Conservation (phyloP, 768 basidiomycete genomes). For the Ramaria sp. region DNA sequence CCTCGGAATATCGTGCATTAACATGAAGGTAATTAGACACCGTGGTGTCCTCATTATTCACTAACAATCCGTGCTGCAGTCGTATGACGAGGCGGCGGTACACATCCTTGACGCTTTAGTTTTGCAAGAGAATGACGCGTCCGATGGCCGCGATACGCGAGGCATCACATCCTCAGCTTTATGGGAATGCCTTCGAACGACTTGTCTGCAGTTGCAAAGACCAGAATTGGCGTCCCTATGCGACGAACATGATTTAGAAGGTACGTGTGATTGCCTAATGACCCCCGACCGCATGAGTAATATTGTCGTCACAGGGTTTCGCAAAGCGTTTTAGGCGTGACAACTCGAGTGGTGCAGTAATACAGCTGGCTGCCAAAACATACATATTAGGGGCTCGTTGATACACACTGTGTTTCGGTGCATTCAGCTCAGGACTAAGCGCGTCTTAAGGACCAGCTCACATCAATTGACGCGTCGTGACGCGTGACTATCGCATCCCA, state of each 20-base stretch:
- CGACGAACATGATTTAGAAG: constrained; percentile 60
- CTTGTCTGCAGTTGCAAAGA: constrained; percentile 72
- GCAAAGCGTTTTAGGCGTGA: background rate
- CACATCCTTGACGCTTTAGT: constrained; percentile 86
- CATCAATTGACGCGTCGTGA: background rate
- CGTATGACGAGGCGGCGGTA: constrained; percentile 77
- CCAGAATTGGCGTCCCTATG: constrained; percentile 69
- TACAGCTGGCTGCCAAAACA: background rate
- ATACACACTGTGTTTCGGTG: no score
- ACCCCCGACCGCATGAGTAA: background rate
- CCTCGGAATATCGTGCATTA: constrained; percentile 86
- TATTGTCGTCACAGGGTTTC: background rate
- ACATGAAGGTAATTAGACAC: constrained; percentile 51
- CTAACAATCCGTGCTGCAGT: constrained; percentile 28
- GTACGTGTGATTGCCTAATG: constrained; percentile 15
- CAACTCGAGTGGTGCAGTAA: background rate
- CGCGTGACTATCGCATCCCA: constrained; percentile 15
- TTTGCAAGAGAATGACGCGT: constrained; percentile 73
- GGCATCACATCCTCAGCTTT: constrained; percentile 69
- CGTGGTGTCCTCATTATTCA: background rate
- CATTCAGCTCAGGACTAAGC: background rate
- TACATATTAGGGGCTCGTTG: no score
- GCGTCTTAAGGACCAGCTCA: background rate
- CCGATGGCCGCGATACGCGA: constrained; percentile 32
- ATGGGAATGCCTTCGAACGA: constrained; percentile 84